Conservation (phyloP, 106 monocot species). For the Platanthera zijinensis region DNA sequence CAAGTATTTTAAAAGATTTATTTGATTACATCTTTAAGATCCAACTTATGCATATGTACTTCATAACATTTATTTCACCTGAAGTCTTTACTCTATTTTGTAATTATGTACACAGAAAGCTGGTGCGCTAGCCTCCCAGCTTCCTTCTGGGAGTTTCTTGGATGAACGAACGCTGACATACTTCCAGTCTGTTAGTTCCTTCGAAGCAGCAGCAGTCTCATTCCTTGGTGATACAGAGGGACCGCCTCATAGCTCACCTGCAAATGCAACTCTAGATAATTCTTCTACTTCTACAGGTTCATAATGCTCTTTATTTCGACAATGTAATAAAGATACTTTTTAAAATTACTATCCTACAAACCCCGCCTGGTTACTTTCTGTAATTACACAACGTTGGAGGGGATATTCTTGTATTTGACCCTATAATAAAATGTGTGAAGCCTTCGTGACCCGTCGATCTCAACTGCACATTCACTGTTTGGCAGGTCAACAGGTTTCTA, state of each 20-base stretch:
- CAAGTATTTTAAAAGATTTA: neutral
- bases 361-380: no score
- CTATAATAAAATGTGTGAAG: neutral
- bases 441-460: neutral
- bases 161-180: conserved; percentile 47
- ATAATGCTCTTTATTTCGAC: neutral
- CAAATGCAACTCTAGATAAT: conserved; percentile 34
- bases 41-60: neutral
- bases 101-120: conserved; percentile 19
- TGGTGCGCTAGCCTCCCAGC: conserved; percentile 36
- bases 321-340: neutral
- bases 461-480: conserved; percentile 10
- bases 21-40: neutral
- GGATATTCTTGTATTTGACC: no score
- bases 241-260: conserved; percentile 3
- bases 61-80: neutral
- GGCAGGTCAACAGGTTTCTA: conserved; percentile 35
- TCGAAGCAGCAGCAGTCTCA: conserved; percentile 34
- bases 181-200: conserved; percentile 24
- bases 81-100: neutral
- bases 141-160: conserved; percentile 41
- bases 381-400: no score
- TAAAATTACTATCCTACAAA: no score
- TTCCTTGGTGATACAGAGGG: conserved; percentile 28
- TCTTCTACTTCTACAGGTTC: conserved; percentile 38